Evolutionary conservation across 257 asterid species (phyloP).

Genomic region (Jacaranda mimosifolia): DNA sequence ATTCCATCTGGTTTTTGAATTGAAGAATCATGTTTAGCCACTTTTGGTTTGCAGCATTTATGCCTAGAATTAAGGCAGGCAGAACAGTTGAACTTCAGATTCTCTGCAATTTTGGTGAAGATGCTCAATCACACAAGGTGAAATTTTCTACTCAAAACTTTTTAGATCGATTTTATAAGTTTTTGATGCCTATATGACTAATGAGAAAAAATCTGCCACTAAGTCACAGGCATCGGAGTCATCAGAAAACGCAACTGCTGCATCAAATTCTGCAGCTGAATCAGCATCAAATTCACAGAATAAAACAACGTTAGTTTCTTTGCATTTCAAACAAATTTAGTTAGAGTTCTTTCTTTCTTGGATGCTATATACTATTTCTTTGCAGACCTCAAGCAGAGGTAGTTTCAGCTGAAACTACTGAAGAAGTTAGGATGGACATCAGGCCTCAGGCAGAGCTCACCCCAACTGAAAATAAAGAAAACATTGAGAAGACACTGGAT

Average conservation of each 20-base stretch:
- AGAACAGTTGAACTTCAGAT: slow-evolving; percentile 67
- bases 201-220: slow-evolving; percentile 1
- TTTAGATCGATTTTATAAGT: background rate
- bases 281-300: slow-evolving; percentile 39
- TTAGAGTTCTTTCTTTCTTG: background rate
- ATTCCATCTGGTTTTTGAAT: slow-evolving; percentile 4
- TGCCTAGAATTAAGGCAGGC: slow-evolving; percentile 76
- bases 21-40: slow-evolving; percentile 23
- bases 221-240: slow-evolving; percentile 47
- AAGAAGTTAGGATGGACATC: slow-evolving; percentile 13
- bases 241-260: slow-evolving; percentile 31
- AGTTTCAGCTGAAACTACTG: slow-evolving; percentile 36
- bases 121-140: slow-evolving; percentile 60
- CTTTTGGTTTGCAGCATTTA: slow-evolving; percentile 68
- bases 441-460: slow-evolving; percentile 40
- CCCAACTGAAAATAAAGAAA: slow-evolving; percentile 41
- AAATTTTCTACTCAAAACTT: slow-evolving; percentile 4
- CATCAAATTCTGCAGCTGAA: slow-evolving; percentile 47
- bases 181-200: background rate
- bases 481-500: slow-evolving; percentile 34
- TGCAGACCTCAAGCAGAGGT: slow-evolving; percentile 30
- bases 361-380: background rate
- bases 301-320: slow-evolving; percentile 48
- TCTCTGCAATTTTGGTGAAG: slow-evolving; percentile 74
- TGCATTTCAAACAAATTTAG: background rate